A percentile compares a stretch with the other conserved stretches of the same genome.
Evolutionary conservation across 768 basidiomycete genomes (phyloP).

Genomic region (Leccinum rimulosum): DNA sequence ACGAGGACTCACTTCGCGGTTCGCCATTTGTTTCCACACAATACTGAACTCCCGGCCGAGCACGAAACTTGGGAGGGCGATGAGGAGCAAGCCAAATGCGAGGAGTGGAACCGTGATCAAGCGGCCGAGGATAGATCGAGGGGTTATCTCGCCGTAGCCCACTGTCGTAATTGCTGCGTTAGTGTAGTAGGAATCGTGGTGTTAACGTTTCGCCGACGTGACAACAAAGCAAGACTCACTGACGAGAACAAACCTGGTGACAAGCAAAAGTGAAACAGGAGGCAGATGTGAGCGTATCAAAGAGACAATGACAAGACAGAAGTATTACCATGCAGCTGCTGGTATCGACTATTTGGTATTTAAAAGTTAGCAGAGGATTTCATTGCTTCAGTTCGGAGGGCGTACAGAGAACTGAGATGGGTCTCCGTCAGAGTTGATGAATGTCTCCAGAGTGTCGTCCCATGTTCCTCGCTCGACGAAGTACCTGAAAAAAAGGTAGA

Average conservation of each 20-base stretch:
- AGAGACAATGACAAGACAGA: not conserved
- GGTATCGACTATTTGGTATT: constrained; percentile 53
- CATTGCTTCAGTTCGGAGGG: not conserved
- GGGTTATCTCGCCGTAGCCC: constrained; percentile 90
- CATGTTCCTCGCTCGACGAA: constrained; percentile 90
- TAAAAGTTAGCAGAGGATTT: not conserved
- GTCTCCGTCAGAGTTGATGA: constrained; percentile 83
- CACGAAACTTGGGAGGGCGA: constrained; percentile 90
- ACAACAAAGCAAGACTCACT: constrained; percentile 47
- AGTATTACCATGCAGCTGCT: constrained; percentile 70
- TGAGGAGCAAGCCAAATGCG: constrained; percentile 81
- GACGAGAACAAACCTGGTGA: constrained; percentile 64
- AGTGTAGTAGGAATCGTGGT: not conserved
- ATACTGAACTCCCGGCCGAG: constrained; percentile 88
- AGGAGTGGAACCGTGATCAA: constrained; percentile 84
- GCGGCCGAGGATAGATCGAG: constrained; percentile 83
- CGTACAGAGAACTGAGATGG: constrained; percentile 74
- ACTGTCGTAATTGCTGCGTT: constrained; percentile 78
- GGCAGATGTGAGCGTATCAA: not conserved
- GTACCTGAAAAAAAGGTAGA: constrained; percentile 46
- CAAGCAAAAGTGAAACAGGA: not conserved
- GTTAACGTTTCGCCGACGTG: not conserved
- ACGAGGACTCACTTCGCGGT: constrained; percentile 37
- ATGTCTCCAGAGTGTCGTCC: constrained; percentile 77
- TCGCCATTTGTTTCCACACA: constrained; percentile 83